Evolutionary conservation across 177 flowering plant genomes (phyloP), one percentile per base, ranked within the genome.

Genomic region (Vitis hybrid): DNA sequence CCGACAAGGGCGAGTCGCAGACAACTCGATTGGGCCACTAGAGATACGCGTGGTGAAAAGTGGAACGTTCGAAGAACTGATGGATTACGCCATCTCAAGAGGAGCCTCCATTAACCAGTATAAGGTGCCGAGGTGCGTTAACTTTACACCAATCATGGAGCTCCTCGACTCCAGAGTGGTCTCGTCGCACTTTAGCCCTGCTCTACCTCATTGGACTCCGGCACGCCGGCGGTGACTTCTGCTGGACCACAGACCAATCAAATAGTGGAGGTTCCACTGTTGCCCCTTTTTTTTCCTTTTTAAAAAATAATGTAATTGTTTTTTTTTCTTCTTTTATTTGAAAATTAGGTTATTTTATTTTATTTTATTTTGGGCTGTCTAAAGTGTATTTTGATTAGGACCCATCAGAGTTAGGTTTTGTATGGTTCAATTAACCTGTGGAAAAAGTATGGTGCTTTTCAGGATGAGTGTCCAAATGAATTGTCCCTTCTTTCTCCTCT

Each of bases 81-180:
- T 88, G 92, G 92, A 88, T 64, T 85, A 85, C 66, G 92, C 92
- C 2, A 86, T 87, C 65, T 86, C 91, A 1, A 76, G 87, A 60
- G 90, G 90, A 5, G 88, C 88, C 12, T 84, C 90, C 2, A 86
- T 86, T 11, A 84, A 86, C 56, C 90, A 87, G 78, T 87, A 84
- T 45, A 87, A 87, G 80, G 91, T 86, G 51, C 91, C 91, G 53
- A 71, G 89, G 76, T 87, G 91, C 29, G 91, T 87, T 3, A 85
- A 72, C 58, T 86, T 83, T 53, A 86, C 86, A 1, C 92, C 92
- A 0, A 86, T 88, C 56, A 71, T 85, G 83, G 90, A 88, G 75
- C 78, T 88, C 3, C 84, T 88, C 7, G 92, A 88, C 71, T 84
- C 92, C 8, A 72, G 92, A 26, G 86, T 86, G 12, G 78, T 83